Evolutionary conservation across 139 green algal species (phyloP).

Genomic region (Astrephomene gubernaculifera): DNA sequence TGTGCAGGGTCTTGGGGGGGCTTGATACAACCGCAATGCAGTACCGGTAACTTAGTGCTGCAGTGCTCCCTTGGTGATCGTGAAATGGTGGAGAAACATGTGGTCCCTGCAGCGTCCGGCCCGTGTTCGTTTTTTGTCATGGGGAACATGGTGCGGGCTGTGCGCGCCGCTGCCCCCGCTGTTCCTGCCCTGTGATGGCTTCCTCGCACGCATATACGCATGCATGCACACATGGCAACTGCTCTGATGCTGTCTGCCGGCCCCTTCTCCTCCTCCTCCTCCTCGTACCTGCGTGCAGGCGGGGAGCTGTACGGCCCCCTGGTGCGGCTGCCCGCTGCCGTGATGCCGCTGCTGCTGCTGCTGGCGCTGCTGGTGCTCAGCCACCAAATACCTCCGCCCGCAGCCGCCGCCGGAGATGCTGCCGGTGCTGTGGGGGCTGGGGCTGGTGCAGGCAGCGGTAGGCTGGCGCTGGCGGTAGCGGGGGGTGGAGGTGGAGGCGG

Average conservation of each 20-base stretch:
- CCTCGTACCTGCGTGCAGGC: neutral
- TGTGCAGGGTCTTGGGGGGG: neutral
- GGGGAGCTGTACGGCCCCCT: conserved; percentile 23
- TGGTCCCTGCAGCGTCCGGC: neutral
- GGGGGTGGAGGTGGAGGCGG: no score
- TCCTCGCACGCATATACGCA: no score
- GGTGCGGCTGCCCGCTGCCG: conserved; percentile 38
- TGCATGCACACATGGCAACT: no score
- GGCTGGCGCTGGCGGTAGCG: neutral
- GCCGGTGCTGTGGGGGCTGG: no score
- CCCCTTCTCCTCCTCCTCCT: neutral
- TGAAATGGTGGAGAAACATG: neutral
- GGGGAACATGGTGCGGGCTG: neutral
- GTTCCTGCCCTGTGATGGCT: neutral
- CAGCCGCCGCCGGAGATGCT: no score
- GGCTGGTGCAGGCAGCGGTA: neutral
- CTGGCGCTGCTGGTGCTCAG: conserved; percentile 45
- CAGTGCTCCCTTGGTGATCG: neutral
- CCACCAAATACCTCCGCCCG: neutral
- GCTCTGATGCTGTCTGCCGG: neutral
- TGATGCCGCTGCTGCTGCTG: conserved; percentile 42
- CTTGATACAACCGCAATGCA: neutral
- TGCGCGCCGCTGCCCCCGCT: neutral
- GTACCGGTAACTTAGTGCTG: neutral
- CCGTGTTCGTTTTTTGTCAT: neutral